A percentile compares a stretch with the other conserved stretches of the same genome.
Evolutionary conservation across 2,329 filamentous ascomycete genomes (phyloP).

Genomic region (Arthrobotrys entomopaga): DNA sequence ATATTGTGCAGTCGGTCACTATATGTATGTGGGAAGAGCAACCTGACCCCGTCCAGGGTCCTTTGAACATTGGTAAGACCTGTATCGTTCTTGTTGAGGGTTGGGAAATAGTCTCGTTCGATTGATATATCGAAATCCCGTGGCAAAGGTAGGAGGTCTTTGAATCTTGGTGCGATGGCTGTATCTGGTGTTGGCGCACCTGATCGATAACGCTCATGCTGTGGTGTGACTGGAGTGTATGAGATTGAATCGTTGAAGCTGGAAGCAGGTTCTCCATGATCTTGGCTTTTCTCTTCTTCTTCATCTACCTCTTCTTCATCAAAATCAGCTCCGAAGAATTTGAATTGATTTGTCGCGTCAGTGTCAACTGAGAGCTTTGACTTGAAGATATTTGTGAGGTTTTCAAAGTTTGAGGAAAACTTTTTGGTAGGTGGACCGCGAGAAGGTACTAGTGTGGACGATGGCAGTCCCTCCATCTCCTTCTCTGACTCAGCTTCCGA

Average conservation of each 20-base stretch:
- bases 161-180: slow-evolving; percentile 63
- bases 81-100: slow-evolving; percentile 2
- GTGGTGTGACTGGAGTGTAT: slow-evolving; percentile 46
- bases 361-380: slow-evolving; percentile 35
- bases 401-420: slow-evolving; percentile 44
- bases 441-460: background rate
- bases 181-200: slow-evolving; percentile 96
- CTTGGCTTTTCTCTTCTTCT: background rate
- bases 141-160: slow-evolving; percentile 36
- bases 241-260: slow-evolving; percentile 27
- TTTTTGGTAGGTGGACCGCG: background rate
- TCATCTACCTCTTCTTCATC: slow-evolving; percentile 22
- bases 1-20: slow-evolving; percentile 18
- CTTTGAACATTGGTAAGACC: background rate
- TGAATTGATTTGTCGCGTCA: slow-evolving; percentile 38
- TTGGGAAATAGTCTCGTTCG: slow-evolving; percentile 39
- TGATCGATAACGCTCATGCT: slow-evolving; percentile 68
- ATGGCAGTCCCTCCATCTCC: background rate
- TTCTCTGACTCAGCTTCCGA: background rate
- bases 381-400: slow-evolving; percentile 49
- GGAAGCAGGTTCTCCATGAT: slow-evolving; percentile 1
- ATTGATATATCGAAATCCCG: slow-evolving; percentile 34
- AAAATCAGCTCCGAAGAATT: slow-evolving; percentile 40
- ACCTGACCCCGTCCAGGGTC: slow-evolving; percentile 2
- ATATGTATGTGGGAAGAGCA: slow-evolving; percentile 46